These are phyloP conservation scores for Penicillium nucicola DNA, from an alignment of 495 filamentous ascomycete genomes.

Conservation along the genomic window DNA sequence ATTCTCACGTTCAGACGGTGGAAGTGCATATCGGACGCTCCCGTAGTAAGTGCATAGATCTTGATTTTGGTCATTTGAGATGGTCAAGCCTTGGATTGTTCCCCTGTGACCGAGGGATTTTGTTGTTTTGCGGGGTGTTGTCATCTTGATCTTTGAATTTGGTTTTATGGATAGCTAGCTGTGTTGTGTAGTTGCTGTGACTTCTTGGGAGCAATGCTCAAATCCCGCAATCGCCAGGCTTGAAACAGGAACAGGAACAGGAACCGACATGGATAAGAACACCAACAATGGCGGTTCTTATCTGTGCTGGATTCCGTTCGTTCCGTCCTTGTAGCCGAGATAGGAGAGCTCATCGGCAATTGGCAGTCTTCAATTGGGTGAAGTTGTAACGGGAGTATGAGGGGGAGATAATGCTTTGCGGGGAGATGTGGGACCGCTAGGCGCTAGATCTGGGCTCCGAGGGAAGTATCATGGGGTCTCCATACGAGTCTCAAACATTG, in stretches of 20 bases:
- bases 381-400: not conserved
- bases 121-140: constrained; percentile 23
- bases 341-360: not conserved
- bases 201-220: no score
- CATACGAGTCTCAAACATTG: no score
- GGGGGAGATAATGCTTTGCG: constrained; percentile 16
- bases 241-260: not conserved
- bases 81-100: constrained; percentile 34
- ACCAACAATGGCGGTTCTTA: no score
- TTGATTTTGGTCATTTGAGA: constrained; percentile 12
- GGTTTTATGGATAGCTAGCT: not conserved
- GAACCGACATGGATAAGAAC: no score
- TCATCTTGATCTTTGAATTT: constrained; percentile 18
- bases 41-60: constrained; percentile 43
- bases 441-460: constrained; percentile 26
- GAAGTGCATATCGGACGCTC: constrained; percentile 40
- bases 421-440: constrained; percentile 11
- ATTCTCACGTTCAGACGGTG: constrained; percentile 23
- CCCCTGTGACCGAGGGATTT: constrained; percentile 33
- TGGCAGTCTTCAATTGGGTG: constrained; percentile 12
- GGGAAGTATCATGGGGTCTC: constrained; percentile 15
- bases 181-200: no score
- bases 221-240: not conserved
- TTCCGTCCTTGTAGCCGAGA: constrained; percentile 12
- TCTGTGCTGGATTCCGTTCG: no score